Evolutionary conservation across 2,329 filamentous ascomycete genomes (phyloP), one percentile per base, ranked within the genome.

Genomic region (Byssothecium circinans): DNA sequence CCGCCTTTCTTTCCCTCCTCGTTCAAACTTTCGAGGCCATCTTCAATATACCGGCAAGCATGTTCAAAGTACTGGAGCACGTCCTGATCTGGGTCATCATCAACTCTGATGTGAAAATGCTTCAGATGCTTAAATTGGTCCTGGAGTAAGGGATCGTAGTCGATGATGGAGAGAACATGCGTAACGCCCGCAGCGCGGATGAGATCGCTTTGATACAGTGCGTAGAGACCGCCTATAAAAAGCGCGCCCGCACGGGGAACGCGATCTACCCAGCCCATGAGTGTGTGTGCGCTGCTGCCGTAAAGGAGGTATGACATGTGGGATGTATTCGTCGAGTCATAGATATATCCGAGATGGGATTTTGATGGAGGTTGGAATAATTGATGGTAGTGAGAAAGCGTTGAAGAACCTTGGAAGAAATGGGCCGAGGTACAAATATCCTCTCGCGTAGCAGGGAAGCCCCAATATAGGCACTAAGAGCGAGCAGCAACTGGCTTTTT

Each of bases 141-240:
- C 12, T 58, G 55, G 0, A 68, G 53, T 25, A 60, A 19, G 0
- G 64, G 57, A 11, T 67, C 64, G 43, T 69, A 69, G 30, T 70
- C 65, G 2, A 70, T 64, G 8, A 69, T 61, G 0, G 57, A 62
- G 1, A 69, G 47, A 0, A 70, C 65, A 30, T 70, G 65, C 0
- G 67, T 70, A 15, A 70, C 66, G 4, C 60, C 58, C 2, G 64
- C 64, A 2, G 56, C 52, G 8, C 51, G 44, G 41, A 70, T 65
- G 8, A 72, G 59, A 49, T 71, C 62, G 2, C 65, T 66, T 49
- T 73, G 68, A 52, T 74, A 74, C 2, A 75, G 56, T 1, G 72
- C 72, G 47, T 73, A 68, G 2, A 75, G 59, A 23, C 72, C 72
- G 47, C 73, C 73, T 40, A 74, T 74, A 62, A 70, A 72, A 23